Conservation (phyloP, 2,329 filamentous ascomycete genomes). For the Claviceps sp. region DNA sequence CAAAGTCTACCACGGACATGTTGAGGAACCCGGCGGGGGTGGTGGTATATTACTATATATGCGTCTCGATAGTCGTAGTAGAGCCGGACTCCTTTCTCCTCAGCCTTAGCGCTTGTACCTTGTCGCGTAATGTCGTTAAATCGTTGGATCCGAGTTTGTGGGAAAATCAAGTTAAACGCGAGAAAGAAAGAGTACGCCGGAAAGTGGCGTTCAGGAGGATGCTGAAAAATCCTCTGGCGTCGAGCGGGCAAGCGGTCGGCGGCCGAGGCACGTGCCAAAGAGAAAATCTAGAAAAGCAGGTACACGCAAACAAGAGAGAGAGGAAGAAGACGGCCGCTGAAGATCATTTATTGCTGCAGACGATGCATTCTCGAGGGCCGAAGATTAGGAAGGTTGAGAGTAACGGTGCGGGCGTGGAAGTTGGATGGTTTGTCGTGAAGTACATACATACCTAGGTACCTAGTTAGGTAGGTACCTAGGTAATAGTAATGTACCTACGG, state of each 20-base stretch:
- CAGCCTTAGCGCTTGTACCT: neutral
- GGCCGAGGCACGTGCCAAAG: neutral
- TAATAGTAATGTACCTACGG: too few relatives aligned
- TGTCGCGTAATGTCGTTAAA: neutral
- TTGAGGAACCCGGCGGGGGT: neutral
- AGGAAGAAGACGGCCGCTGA: neutral
- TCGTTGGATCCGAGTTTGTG: neutral
- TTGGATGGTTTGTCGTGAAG: neutral
- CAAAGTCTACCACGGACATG: slow-evolving; percentile 18
- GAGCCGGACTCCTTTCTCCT: neutral
- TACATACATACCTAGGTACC: too few relatives aligned
- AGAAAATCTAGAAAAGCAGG: neutral
- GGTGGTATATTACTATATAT: neutral
- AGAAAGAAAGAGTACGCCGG: neutral
- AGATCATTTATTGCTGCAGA: neutral
- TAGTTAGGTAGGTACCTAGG: too few relatives aligned
- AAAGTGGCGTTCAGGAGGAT: too few relatives aligned
- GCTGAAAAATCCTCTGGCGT: neutral
- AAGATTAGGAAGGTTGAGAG: neutral
- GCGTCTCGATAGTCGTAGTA: neutral
- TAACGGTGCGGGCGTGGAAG: neutral
- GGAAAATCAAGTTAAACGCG: neutral
- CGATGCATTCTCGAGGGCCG: neutral
- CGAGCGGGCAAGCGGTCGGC: neutral
- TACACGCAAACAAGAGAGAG: neutral